A percentile compares a stretch with the other conserved stretches of the same genome.
Evolutionary conservation across 768 basidiomycete genomes (phyloP).

Genomic region (Goffeauzyma gilvescens): DNA sequence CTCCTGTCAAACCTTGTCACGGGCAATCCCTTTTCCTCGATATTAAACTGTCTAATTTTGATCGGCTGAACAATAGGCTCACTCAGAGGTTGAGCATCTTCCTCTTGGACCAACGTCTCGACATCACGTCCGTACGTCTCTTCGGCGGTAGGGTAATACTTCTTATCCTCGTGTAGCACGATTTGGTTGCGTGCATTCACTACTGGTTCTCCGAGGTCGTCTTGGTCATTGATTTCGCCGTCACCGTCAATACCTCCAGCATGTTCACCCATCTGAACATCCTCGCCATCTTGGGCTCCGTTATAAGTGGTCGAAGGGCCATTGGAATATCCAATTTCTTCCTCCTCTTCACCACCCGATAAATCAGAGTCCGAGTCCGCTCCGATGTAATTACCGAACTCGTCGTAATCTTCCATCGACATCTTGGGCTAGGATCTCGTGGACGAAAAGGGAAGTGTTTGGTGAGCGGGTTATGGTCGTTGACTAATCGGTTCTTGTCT

Average conservation of each 20-base stretch:
- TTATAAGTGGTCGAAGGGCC: too few relatives aligned
- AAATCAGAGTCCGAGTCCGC: slow-evolving; percentile 75
- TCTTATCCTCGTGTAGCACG: slow-evolving; percentile 88
- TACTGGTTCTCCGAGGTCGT: too few relatives aligned
- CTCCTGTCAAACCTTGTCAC: slow-evolving; percentile 94
- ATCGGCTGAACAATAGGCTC: slow-evolving; percentile 91
- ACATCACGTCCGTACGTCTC: slow-evolving; percentile 88
- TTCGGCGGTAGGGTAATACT: slow-evolving; percentile 82
- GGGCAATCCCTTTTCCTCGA: slow-evolving; percentile 89
- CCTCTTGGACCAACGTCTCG: slow-evolving; percentile 92
- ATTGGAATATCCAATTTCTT: slow-evolving; percentile 4
- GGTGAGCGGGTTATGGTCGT: too few relatives aligned
- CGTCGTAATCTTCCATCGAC: slow-evolving; percentile 33
- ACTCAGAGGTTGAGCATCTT: slow-evolving; percentile 83
- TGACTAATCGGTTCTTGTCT: too few relatives aligned
- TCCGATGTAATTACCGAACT: slow-evolving; percentile 96
- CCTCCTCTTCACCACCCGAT: slow-evolving; percentile 39
- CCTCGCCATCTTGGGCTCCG: slow-evolving; percentile 59
- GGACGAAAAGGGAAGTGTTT: background rate
- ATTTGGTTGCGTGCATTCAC: slow-evolving; percentile 26
- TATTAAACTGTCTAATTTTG: slow-evolving; percentile 81
- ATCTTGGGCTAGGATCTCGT: slow-evolving; percentile 17
- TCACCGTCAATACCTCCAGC: slow-evolving; percentile 24
- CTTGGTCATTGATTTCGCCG: background rate
- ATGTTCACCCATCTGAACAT: slow-evolving; percentile 37